phyloP scores from a whole-genome alignment of 192 early-diverging fungal species.

The Anaeromyces robustus region DNA sequence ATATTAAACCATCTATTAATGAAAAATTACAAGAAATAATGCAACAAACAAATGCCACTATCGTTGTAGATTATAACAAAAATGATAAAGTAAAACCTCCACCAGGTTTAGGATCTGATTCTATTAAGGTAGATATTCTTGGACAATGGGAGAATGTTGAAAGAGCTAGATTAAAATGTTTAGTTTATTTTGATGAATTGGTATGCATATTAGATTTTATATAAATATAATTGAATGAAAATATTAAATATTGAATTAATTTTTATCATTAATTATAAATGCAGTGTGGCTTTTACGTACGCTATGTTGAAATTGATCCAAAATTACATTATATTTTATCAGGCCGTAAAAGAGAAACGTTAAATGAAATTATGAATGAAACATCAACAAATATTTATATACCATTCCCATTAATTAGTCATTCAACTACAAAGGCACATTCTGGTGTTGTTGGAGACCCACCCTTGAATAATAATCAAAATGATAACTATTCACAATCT shows the following conservation, averaged over 20 bases:
- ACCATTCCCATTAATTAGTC: conserved; percentile 34
- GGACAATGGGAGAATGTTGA: conserved; percentile 26
- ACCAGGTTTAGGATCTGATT: conserved; percentile 9
- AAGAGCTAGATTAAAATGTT: conserved; percentile 17
- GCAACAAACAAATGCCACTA: conserved; percentile 20
- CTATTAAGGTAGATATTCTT: conserved; percentile 35
- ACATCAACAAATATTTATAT: conserved; percentile 58
- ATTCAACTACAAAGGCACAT: conserved; percentile 12
- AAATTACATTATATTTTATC: conserved; percentile 54
- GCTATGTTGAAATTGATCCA: conserved; percentile 18
- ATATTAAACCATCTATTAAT: conserved; percentile 31
- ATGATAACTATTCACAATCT: conserved; percentile 3
- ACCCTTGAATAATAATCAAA: conserved; percentile 16
- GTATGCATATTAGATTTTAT: conserved; percentile 14
- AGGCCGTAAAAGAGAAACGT: conserved; percentile 37
- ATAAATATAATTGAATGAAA: conserved; percentile 12
- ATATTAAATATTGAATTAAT: not conserved
- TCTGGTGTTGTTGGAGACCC: conserved; percentile 2
- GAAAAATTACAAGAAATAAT: conserved; percentile 24
- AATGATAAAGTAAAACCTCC: conserved; percentile 2
- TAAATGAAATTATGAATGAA: conserved; percentile 53
- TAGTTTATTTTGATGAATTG: conserved; percentile 29
- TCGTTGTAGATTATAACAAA: conserved; percentile 22
- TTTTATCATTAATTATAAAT: conserved; percentile 1
- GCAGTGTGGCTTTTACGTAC: conserved; percentile 22